Percentiles rank a stretch among this genome's conserved stretches.
These are phyloP conservation scores for Fusarium longipes DNA, from an alignment of 2,329 filamentous ascomycete species.

Conservation along the genomic window DNA sequence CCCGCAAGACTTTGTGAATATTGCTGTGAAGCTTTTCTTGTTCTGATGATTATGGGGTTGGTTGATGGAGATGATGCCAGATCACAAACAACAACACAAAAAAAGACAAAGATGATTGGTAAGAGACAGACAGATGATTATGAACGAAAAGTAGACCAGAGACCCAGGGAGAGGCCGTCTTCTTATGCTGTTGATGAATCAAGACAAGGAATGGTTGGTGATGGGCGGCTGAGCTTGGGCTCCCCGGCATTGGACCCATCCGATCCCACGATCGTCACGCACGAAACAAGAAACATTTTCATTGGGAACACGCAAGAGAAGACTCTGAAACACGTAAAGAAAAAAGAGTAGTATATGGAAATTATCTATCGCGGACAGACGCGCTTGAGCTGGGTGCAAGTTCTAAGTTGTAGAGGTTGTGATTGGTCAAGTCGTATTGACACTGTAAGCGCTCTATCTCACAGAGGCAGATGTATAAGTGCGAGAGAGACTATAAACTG, in stretches of 20 bases:
- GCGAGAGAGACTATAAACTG: slow-evolving; percentile 29
- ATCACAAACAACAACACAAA: slow-evolving; percentile 27
- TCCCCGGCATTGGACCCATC: slow-evolving; percentile 39
- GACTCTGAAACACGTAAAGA: slow-evolving; percentile 37
- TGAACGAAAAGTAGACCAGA: slow-evolving; percentile 18
- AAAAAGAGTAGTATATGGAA: not conserved
- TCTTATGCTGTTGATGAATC: slow-evolving; percentile 42
- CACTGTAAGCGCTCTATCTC: slow-evolving; percentile 25
- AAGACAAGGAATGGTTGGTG: slow-evolving; percentile 38
- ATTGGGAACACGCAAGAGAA: slow-evolving; percentile 41
- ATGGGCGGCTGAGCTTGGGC: slow-evolving; percentile 30
- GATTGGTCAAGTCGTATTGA: slow-evolving; percentile 30
- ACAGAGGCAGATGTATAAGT: not conserved
- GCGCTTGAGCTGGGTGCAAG: slow-evolving; percentile 33
- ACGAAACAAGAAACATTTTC: slow-evolving; percentile 40
- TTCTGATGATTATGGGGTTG: slow-evolving; percentile 29
- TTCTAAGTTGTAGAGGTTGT: slow-evolving; percentile 28
- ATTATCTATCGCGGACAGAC: slow-evolving; percentile 39
- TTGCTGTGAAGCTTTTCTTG: slow-evolving; percentile 37
- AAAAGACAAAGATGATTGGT: slow-evolving; percentile 37
- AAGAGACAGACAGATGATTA: slow-evolving; percentile 44
- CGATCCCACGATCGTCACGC: slow-evolving; percentile 28
- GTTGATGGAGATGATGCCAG: slow-evolving; percentile 37
- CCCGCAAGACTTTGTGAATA: slow-evolving; percentile 12
- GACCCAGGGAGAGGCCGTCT: slow-evolving; percentile 47